A percentile compares a stretch with the other conserved stretches of the same genome.
phyloP scores from a whole-genome alignment of 208 protist species.

The Crithidia fasciculata region DNA sequence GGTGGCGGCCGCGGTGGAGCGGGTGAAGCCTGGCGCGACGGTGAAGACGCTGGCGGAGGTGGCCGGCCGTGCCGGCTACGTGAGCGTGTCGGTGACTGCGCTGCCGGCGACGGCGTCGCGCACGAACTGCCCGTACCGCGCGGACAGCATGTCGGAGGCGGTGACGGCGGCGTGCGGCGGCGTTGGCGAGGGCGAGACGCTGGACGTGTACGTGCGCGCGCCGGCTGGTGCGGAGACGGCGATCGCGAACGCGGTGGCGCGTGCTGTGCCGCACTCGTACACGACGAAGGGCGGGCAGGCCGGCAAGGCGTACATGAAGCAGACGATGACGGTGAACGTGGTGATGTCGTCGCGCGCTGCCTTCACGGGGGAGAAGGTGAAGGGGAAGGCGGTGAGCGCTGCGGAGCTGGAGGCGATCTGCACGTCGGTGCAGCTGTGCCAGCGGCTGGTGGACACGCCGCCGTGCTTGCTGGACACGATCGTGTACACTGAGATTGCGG shows the following conservation, averaged over 20 bases:
- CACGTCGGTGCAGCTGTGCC: constrained; percentile 77
- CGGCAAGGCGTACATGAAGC: constrained; percentile 35
- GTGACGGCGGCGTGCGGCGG: constrained; percentile 35
- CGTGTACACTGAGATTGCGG: constrained; percentile 70
- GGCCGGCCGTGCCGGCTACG: constrained; percentile 29
- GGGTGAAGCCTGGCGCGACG: constrained; percentile 35
- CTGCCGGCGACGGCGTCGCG: constrained; percentile 60
- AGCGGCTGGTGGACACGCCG: constrained; percentile 86
- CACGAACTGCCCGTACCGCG: constrained; percentile 73
- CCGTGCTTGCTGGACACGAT: constrained; percentile 75
- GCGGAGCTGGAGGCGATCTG: constrained; percentile 60
- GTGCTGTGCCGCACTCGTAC: constrained; percentile 53
- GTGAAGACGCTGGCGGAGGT: constrained; percentile 36
- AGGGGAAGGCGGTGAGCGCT: constrained; percentile 22
- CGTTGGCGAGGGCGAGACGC: constrained; percentile 26
- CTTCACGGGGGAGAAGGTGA: constrained; percentile 42
- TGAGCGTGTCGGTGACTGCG: constrained; percentile 45
- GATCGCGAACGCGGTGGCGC: constrained; percentile 58
- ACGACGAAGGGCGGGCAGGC: constrained; percentile 49
- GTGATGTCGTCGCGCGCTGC: constrained; percentile 51
- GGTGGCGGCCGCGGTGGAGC: constrained; percentile 61
- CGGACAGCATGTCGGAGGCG: constrained; percentile 52
- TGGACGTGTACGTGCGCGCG: constrained; percentile 63
- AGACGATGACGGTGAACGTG: constrained; percentile 40
- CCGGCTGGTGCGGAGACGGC: constrained; percentile 44